Evolutionary conservation across 108 stramenopile species (phyloP), one percentile per base, ranked within the genome.

Genomic region (Cylindrotheca fusiformis): DNA sequence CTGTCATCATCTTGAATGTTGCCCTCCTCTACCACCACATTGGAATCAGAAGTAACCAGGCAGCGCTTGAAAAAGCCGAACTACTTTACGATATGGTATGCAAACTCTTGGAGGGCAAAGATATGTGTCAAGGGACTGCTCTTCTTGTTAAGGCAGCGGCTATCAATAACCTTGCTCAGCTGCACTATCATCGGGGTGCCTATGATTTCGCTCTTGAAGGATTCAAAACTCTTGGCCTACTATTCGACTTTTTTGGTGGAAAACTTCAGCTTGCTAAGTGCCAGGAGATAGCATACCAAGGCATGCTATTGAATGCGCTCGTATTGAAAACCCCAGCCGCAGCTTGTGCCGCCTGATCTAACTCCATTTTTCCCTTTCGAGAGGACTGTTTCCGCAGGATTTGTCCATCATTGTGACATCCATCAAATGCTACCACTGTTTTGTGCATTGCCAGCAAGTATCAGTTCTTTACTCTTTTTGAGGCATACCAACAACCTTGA

Each of bases 1-100:
- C 65, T 20, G 55, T 52, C 2, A 52, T 66, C 8, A 46, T 66
- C 45, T 55, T 66, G 51, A 66, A 66, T 55, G 22, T 66, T 8
- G 65, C 65, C 26, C 25, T 66, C 4, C 54, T 55, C 19, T 52
- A 66, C 44, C 65, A 66, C 54, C 53, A 36, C 4, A 24, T 20
- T 19, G 36, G 28, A 1, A 12, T 64, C 32, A 22, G 36, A 4
- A 32, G 51, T 23, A 32, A 29, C n/a, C 25, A 45, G 18, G 48
- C 28, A 44, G 6, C 36, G 6, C 24, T 18, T n/a, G 19, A 66
- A 19, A 55, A 66, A 33, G 44, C 54, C 23, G 10, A 32, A 25
- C 55, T 47, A 52, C 65, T 66, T 17, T 66, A 55, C 45, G 21
- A 20, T 27, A 28, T 55, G 45, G 55, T 55, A 4, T 32, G 52